A percentile compares a stretch with the other conserved stretches of the same genome.
phyloP scores from a whole-genome alignment of 2,329 filamentous ascomycete species.

The Aspergillus chevalieri region DNA sequence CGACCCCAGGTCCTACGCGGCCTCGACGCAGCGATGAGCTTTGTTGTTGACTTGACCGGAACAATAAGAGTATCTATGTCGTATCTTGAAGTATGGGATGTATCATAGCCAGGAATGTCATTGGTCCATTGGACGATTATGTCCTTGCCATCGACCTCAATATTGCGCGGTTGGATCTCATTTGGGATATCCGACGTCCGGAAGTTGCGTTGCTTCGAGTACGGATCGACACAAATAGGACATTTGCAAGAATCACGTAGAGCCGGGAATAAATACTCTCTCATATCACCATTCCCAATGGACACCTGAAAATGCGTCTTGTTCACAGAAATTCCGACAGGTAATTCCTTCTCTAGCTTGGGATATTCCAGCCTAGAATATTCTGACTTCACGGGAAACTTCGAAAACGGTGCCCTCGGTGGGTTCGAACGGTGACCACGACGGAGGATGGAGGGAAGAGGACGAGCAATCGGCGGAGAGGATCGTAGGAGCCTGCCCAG shows the following conservation, averaged over 20 bases:
- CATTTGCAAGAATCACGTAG: slow-evolving; percentile 42
- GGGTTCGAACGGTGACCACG: neutral
- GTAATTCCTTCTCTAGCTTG: neutral
- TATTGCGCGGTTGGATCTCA: slow-evolving; percentile 36
- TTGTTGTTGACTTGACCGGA: slow-evolving; percentile 5
- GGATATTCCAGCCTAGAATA: neutral
- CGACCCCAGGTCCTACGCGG: slow-evolving; percentile 32
- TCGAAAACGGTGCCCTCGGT: neutral
- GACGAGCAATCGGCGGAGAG: neutral
- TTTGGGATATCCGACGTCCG: slow-evolving; percentile 58
- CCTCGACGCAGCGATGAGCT: slow-evolving; percentile 19
- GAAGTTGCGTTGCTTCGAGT: slow-evolving; percentile 60
- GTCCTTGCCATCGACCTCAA: slow-evolving; percentile 32
- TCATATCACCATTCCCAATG: neutral
- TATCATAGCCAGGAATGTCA: slow-evolving; percentile 44
- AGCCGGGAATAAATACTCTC: neutral
- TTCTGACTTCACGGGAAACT: neutral
- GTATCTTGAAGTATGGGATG: slow-evolving; percentile 37
- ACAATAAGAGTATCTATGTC: slow-evolving; percentile 8
- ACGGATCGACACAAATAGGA: slow-evolving; percentile 47
- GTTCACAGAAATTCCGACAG: slow-evolving; percentile 1
- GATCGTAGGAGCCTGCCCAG: neutral
- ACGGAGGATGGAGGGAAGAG: neutral
- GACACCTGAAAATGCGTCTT: slow-evolving; percentile 1
- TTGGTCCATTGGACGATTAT: slow-evolving; percentile 58